Percentiles rank a stretch among this genome's conserved stretches.
Evolutionary conservation across 768 basidiomycete genomes (phyloP).

Genomic region (Tulasnella sp.): DNA sequence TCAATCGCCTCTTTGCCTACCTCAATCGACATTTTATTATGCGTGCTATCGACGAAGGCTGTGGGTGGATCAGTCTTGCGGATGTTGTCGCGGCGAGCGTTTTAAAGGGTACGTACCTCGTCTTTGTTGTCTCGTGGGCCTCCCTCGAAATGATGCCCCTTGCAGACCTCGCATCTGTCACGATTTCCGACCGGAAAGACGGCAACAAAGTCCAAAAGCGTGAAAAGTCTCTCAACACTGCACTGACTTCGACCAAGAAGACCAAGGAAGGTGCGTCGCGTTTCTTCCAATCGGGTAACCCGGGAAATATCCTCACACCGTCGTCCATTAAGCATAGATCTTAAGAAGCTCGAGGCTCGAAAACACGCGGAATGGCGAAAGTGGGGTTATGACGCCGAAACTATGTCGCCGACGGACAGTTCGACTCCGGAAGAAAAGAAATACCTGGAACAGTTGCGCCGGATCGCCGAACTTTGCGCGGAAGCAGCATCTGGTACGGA

Average conservation of each 20-base stretch:
- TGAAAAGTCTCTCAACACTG: constrained; percentile 13
- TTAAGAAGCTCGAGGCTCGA: constrained; percentile 34
- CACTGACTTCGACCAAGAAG: constrained; percentile 24
- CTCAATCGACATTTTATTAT: constrained; percentile 37
- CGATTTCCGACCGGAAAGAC: constrained; percentile 12
- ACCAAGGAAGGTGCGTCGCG: constrained; percentile 29
- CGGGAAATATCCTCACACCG: neutral
- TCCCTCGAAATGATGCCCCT: neutral
- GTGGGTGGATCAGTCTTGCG: constrained; percentile 36
- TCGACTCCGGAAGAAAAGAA: constrained; percentile 23
- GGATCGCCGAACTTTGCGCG: constrained; percentile 34
- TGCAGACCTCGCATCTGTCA: constrained; percentile 27
- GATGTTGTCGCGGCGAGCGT: constrained; percentile 35
- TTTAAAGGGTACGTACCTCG: constrained; percentile 19
- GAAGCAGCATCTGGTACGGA: constrained; percentile 32
- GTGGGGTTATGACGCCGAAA: constrained; percentile 34
- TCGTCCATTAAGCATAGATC: constrained; percentile 1
- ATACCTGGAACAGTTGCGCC: constrained; percentile 18
- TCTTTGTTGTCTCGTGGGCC: neutral
- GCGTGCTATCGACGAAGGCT: constrained; percentile 36
- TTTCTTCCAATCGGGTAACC: neutral
- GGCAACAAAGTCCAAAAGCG: constrained; percentile 12
- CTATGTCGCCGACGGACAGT: constrained; percentile 4
- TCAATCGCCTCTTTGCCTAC: constrained; percentile 37
- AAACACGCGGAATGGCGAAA: constrained; percentile 36